phyloP scores from a whole-genome alignment of 768 basidiomycete species.

The Coprinellus aureogranulatus region DNA sequence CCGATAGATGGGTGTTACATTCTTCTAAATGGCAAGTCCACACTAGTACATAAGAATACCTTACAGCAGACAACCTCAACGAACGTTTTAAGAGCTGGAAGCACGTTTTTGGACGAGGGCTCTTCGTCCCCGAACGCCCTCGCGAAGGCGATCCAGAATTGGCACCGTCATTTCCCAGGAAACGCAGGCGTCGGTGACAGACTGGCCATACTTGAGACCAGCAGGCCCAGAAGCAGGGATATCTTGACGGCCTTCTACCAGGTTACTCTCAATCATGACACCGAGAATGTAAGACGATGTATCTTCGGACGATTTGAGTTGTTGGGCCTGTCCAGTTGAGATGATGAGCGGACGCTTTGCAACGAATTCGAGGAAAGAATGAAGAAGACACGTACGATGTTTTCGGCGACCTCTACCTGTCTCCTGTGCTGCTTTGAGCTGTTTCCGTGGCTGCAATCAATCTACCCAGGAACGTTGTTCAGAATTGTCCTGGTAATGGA shows the following conservation, averaged over 20 bases:
- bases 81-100: slow-evolving; percentile 3
- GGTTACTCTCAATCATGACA: slow-evolving; percentile 94
- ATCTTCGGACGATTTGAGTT: slow-evolving; percentile 62
- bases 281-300: slow-evolving; percentile 79
- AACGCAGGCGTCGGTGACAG: slow-evolving; percentile 87
- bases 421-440: slow-evolving; percentile 87
- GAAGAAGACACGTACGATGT: slow-evolving; percentile 64
- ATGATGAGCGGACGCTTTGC: slow-evolving; percentile 10
- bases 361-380: slow-evolving; percentile 4
- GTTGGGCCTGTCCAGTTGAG: slow-evolving; percentile 51
- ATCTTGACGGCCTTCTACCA: slow-evolving; percentile 84
- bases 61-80: too few species aligned
- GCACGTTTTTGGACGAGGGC: slow-evolving; percentile 38
- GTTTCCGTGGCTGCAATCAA: slow-evolving; percentile 97
- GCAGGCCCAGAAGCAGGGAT: slow-evolving; percentile 70
- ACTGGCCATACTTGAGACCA: slow-evolving; percentile 78
- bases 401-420: slow-evolving; percentile 85
- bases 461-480: slow-evolving; percentile 40
- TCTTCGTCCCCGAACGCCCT: slow-evolving; percentile 80
- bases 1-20: too few species aligned
- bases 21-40: too few species aligned
- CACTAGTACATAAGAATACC: too few species aligned
- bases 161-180: slow-evolving; percentile 87
- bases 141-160: slow-evolving; percentile 78
- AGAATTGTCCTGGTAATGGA: background rate